These are phyloP conservation scores for Stentor roeselii DNA, from an alignment of 73 alveolate genomes.

Conservation along the genomic window DNA sequence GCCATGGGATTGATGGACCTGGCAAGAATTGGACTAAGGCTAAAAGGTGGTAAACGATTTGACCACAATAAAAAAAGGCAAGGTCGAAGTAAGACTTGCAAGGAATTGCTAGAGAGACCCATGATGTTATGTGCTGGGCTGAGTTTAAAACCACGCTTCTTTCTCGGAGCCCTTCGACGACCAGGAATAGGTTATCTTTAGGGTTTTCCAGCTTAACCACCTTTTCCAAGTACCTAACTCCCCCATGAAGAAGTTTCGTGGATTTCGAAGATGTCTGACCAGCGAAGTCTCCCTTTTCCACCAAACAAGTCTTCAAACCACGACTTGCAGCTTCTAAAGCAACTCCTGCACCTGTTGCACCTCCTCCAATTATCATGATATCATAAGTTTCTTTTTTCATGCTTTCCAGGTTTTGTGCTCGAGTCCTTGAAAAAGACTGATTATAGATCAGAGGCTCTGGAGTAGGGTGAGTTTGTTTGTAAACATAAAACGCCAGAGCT, in stretches of 20 bases:
- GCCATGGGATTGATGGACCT: slow-evolving; percentile 32
- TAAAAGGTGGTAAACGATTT: slow-evolving; percentile 61
- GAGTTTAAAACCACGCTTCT: slow-evolving; percentile 65
- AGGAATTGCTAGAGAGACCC: slow-evolving; percentile 63
- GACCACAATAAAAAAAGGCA: slow-evolving; percentile 70
- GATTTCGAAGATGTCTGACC: slow-evolving; percentile 82
- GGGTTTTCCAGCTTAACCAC: slow-evolving; percentile 55
- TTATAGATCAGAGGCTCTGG: not conserved
- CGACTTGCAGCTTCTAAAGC: slow-evolving; percentile 82
- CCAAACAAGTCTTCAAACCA: slow-evolving; percentile 72
- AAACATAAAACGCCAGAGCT: not conserved
- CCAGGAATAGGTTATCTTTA: slow-evolving; percentile 53
- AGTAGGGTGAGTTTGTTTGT: not conserved
- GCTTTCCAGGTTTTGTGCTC: slow-evolving; percentile 31
- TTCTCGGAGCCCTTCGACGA: slow-evolving; percentile 75
- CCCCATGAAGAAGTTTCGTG: slow-evolving; percentile 91
- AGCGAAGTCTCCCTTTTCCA: slow-evolving; percentile 79
- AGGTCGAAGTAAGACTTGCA: slow-evolving; percentile 52
- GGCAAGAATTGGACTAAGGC: slow-evolving; percentile 26
- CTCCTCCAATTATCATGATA: slow-evolving; percentile 62
- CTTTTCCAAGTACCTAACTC: slow-evolving; percentile 79
- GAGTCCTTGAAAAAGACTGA: not conserved
- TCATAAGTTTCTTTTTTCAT: slow-evolving; percentile 39
- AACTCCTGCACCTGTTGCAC: slow-evolving; percentile 86
- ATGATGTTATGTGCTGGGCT: slow-evolving; percentile 68